Conservation (phyloP, 225 moss, liverwort and hornwort species). For the Ulota crispa region DNA sequence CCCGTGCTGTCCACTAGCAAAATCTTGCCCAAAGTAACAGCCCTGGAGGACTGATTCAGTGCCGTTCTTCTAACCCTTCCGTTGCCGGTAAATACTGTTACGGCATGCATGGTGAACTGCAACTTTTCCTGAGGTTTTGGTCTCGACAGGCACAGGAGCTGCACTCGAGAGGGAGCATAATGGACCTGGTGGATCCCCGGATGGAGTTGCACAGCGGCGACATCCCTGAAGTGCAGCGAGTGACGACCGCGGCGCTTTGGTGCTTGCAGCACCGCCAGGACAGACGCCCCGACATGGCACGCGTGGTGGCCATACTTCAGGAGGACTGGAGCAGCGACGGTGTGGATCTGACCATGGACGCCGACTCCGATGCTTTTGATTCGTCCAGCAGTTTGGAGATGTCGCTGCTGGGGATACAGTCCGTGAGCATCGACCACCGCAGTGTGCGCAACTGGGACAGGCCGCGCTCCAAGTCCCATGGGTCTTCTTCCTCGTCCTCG, state of each 20-base stretch:
- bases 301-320: conserved; percentile 9
- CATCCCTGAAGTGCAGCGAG: background rate
- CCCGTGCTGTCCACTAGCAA: too few species aligned
- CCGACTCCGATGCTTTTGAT: background rate
- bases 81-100: too few species aligned
- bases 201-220: conserved; percentile 11
- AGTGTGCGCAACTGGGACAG: background rate
- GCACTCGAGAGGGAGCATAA: background rate
- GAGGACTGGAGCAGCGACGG: background rate
- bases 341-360: background rate
- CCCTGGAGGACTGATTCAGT: too few species aligned
- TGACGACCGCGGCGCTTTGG: background rate
- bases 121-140: background rate
- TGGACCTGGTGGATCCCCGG: conserved; percentile 8
- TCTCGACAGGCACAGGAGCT: background rate
- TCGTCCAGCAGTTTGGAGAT: background rate
- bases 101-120: too few species aligned
- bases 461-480: background rate
- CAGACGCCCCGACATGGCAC: conserved; percentile 15
- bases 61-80: too few species aligned
- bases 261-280: conserved; percentile 10
- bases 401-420: background rate
- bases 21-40: too few species aligned
- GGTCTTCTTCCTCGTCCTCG: background rate
- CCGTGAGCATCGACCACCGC: background rate